Base-by-base conservation (phyloP, 1,284 basidiomycete species). In the Rhodotorula sp. region DNA sequence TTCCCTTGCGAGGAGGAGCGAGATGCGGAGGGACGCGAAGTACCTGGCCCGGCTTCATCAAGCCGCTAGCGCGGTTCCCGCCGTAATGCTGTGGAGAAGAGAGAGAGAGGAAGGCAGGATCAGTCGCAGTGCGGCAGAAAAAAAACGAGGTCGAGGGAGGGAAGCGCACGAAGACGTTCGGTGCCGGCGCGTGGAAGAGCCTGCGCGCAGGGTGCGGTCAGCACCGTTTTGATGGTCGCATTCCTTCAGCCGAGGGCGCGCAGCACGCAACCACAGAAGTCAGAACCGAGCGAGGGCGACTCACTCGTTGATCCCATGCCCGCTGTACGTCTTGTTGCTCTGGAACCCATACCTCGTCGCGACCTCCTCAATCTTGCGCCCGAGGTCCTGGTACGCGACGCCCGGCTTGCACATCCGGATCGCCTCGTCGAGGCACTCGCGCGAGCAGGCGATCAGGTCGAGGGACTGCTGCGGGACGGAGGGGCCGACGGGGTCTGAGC, bases 261-360 rank as follows among this genome's bases (percentile, higher is more conserved):
- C n/a, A n/a, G n/a, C n/a, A n/a, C n/a, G 21, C 19, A 22, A 29
- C 12, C 25, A 4, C 21, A 44, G 17, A 8, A 10, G n/a, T 19
- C 12, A 22, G 13, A 7, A 3, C 10, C 17, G n/a, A n/a, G n/a
- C n/a, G n/a, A 29, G 32, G 19, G 10, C 10, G 10, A 51, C 46
- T 12, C 44, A 65, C 64, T 91, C 84, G 81, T 96, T 90, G 80
- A 96, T 87, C 39, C 94, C 94, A 80, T 97, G 94, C 10, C 93
- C 94, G 13, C 91, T 93, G 81, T 96, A 97, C 29, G 67, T 73
- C 67, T 66, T 71, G 48, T 97, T 92, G 56, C 91, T 89, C 29
- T 90, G 87, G 82, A 91, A 96, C 22, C 90, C 90, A 70, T 89
- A 88, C 32, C 88, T 85, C 75, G 89, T 88, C 69, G 91, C 90